Evolutionary conservation across 306 rosid genomes (phyloP), one percentile per base, ranked within the genome.

Genomic region (Cicer bijugum): DNA sequence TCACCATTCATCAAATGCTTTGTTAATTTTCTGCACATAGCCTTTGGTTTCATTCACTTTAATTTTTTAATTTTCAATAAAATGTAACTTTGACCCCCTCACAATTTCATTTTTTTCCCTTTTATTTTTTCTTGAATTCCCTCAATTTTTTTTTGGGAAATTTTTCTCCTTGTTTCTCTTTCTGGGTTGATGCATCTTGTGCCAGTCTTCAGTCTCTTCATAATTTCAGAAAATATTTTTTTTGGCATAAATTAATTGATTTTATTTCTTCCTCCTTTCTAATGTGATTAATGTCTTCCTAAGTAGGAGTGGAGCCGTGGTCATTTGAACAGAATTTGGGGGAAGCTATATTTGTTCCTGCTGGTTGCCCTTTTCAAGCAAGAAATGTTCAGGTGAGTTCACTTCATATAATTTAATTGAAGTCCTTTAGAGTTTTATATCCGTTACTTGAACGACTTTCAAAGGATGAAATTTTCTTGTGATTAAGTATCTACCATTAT

Each of bases 281-380:
- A 61, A 51, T 61, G 39, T 53, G 66, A 59, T 78, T 70, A 23
- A 8, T 79, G 72, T 76, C 78, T 65, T 84, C 48, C 78, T 75
- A 72, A 23, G 66, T 83, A 94, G 99, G 93, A 76, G 82, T 91
- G 74, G 95, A 88, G 85, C 97, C 99, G 15, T 94, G 99, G 99
- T 91, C 97, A 66, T 94, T 94, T 71, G 97, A 88, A 81, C 97
- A 94, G 82, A 78, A 83, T 81, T 81, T 87, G 74, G 97, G 97
- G 78, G 91, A 91, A 72, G 97, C 96, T 47, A 83, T 91, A 69
- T 94, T 94, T 86, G 83, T 94, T 71, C 99, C 99, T 69, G 94
- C 99, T 65, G 97, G 97, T 52, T 89, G 99, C 84, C 99, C 99
- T 80, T 91, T 88, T 75, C 99, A 91, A 84, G 96, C 88, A 20